Evolutionary conservation across 805 yeast species (phyloP).

Genomic region (Pichia manshurica): DNA sequence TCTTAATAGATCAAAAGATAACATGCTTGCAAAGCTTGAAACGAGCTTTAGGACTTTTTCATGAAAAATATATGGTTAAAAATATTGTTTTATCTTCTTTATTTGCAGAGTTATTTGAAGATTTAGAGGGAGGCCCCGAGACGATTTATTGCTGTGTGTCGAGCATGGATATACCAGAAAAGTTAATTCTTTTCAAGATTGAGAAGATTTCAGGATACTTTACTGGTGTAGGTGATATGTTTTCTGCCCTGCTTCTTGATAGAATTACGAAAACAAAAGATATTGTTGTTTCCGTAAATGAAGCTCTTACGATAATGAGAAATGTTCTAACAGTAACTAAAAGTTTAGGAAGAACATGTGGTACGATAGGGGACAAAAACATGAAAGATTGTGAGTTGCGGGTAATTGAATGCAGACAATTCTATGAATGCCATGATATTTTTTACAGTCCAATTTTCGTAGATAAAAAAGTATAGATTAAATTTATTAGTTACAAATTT

Average conservation of each 20-base stretch:
- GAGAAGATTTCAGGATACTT: conserved; percentile 73
- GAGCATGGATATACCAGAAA: conserved; percentile 18
- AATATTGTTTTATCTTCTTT: conserved; percentile 68
- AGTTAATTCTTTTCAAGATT: conserved; percentile 38
- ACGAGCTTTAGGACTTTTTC: conserved; percentile 44
- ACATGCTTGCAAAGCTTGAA: conserved; percentile 33
- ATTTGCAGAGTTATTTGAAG: conserved; percentile 15
- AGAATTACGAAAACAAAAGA: conserved; percentile 36
- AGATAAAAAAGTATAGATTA: neutral
- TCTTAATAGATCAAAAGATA: conserved; percentile 43
- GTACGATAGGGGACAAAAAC: conserved; percentile 51
- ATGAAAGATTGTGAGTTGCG: conserved; percentile 73
- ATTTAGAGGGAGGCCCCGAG: conserved; percentile 14
- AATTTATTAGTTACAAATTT: conserved; percentile 6
- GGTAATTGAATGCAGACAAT: conserved; percentile 53
- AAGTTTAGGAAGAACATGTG: conserved; percentile 32
- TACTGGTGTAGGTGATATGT: conserved; percentile 93
- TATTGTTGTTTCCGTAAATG: conserved; percentile 39
- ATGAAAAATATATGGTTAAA: conserved; percentile 42
- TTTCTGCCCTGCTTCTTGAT: conserved; percentile 73
- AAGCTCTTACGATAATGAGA: conserved; percentile 52
- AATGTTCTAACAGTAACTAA: conserved; percentile 46
- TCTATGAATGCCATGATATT: conserved; percentile 15
- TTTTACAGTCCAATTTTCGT: conserved; percentile 10
- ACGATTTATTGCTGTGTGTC: conserved; percentile 44